Evolutionary conservation across 768 basidiomycete species (phyloP), one percentile per base, ranked within the genome.

Genomic region (Naganishia vaughanmartiniae): DNA sequence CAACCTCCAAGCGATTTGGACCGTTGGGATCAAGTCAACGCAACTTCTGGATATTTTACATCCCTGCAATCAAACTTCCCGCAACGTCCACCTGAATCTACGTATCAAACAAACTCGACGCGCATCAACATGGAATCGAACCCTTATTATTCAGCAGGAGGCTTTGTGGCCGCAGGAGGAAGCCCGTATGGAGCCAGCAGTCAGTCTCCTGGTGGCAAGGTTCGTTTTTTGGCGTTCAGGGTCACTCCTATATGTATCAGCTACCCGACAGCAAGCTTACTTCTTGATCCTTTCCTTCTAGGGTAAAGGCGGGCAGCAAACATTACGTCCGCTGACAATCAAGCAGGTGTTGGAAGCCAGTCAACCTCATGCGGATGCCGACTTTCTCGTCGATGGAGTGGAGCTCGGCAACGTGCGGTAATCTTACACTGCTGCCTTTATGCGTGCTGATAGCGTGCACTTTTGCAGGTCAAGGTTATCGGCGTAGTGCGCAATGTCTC

Each of bases 281-380:
- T n/a, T 2, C 57, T 14, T 58, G 21, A 39, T 58, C 24, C 9
- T 42, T 4, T 31, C n/a, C 7, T 15, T 33, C 4, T 34, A 63
- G 60, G 60, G 39, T 26, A 76, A 75, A 70, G 69, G 73, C 24
- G 74, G 76, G 28, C 76, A 75, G n/a, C 67, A 75, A 19, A 80
- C 88, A 2, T 80, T 89, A 28, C 85, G 92, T 42, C 91, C 92
- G 4, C 85, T 92, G 63, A 92, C 89, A 3, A 85, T 90, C 74
- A 85, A 87, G 65, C 93, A 95, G 77, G 84, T 96, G 54, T 78
- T 84, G 42, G 85, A 86, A 74, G 90, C 93, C 1, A 84, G 83
- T n/a, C 93, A 94, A 83, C 85, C 88, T 6, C 91, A 95, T 77
- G 84, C 89, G 0, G 94, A 97, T 74, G 89, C 91, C 1, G 92